These are phyloP conservation scores for Truncatella angustata DNA, from an alignment of 2,329 filamentous ascomycete species.

Conservation along the genomic window DNA sequence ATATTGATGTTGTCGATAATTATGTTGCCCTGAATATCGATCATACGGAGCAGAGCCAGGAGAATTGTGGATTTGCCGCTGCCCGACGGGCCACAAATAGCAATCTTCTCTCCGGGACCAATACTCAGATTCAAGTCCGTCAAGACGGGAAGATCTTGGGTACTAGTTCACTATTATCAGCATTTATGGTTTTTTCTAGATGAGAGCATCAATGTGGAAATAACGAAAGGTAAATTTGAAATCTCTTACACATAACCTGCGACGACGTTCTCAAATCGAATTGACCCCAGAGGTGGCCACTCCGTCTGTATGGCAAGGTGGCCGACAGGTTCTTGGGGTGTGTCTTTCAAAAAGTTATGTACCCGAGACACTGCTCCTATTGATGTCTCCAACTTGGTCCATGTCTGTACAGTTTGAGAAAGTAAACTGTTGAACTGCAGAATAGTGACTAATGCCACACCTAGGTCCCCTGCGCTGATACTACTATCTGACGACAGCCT, in stretches of 20 bases:
- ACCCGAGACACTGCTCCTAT: conserved; percentile 18
- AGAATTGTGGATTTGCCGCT: conserved; percentile 4
- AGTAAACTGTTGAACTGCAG: conserved; percentile 16
- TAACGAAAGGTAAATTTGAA: not conserved
- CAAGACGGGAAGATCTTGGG: not conserved
- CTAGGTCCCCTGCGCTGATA: conserved; percentile 5
- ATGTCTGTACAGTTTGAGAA: conserved; percentile 17
- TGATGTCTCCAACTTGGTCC: conserved; percentile 23
- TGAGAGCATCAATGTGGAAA: too few species aligned
- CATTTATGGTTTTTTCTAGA: not conserved
- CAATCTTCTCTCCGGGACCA: not conserved
- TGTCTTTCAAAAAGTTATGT: not conserved
- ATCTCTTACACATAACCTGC: conserved; percentile 14
- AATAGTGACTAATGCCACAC: conserved; percentile 20
- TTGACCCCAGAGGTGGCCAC: conserved; percentile 2
- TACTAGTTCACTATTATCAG: not conserved
- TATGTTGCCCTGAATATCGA: not conserved
- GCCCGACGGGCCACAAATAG: not conserved
- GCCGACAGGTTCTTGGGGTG: not conserved
- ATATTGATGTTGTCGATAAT: conserved; percentile 13
- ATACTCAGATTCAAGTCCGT: conserved; percentile 10
- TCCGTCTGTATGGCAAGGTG: not conserved
- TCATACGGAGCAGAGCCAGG: conserved; percentile 3
- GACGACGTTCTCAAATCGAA: conserved; percentile 11
- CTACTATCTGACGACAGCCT: conserved; percentile 8